These are phyloP conservation scores for Ilex aquifolium DNA, from an alignment of 257 asterid species.

Conservation along the genomic window DNA sequence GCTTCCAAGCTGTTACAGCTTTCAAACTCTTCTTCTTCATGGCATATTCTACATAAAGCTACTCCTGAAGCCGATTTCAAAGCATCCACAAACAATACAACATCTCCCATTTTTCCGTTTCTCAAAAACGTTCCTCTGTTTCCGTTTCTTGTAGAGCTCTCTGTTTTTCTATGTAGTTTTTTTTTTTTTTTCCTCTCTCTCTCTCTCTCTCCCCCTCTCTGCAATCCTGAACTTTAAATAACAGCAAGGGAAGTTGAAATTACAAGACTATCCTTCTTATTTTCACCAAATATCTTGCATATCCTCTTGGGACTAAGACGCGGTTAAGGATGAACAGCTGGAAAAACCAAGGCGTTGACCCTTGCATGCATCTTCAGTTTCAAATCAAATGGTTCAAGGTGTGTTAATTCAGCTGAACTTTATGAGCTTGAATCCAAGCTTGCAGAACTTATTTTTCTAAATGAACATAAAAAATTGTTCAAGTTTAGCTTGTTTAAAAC, in stretches of 20 bases:
- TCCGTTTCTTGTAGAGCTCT: neutral
- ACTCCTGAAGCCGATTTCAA: conserved; percentile 10
- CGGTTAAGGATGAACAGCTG: no score
- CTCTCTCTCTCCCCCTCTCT: conserved; percentile 7
- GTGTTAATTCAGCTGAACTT: no score
- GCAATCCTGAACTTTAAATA: conserved; percentile 21
- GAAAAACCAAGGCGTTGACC: no score
- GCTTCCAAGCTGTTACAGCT: conserved; percentile 50
- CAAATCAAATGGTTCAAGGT: no score
- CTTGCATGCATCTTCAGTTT: no score
- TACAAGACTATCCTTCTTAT: conserved; percentile 29
- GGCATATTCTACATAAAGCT: conserved; percentile 77
- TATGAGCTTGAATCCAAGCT: no score
- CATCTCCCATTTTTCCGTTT: conserved; percentile 40
- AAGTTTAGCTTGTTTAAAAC: no score
- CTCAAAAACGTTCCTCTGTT: neutral
- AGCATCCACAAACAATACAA: conserved; percentile 45
- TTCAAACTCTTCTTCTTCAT: conserved; percentile 69
- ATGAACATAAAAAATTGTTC: no score
- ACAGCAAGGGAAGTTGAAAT: conserved; percentile 10
- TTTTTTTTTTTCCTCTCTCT: conserved; percentile 3
- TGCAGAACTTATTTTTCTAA: no score
- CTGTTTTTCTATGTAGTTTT: no score
- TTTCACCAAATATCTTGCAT: neutral
- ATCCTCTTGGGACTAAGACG: conserved; percentile 8